Conservation (phyloP, 176 grass and related monocot genomes). For the Luzula sylvatica region DNA sequence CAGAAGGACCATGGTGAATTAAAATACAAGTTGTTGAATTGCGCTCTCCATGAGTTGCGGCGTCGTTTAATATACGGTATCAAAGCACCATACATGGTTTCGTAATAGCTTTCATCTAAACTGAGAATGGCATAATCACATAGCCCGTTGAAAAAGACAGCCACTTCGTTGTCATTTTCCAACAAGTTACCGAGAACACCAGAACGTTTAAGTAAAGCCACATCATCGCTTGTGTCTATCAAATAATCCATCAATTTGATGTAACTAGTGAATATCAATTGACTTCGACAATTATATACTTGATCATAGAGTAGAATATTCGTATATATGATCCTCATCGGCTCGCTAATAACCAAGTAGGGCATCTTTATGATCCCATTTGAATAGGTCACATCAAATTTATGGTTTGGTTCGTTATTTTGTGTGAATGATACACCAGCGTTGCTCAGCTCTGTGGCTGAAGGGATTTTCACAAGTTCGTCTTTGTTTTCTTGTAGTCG, state of each 20-base stretch:
- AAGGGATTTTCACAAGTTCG: not conserved
- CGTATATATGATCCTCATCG: not conserved
- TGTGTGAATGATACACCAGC: constrained; percentile 1
- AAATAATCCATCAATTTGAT: not conserved
- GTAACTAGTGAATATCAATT: not conserved
- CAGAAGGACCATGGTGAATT: no score
- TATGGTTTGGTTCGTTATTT: not conserved
- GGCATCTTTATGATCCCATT: not conserved
- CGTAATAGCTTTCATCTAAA: not conserved
- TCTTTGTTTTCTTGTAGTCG: no score
- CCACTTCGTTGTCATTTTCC: not conserved
- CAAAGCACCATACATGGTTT: no score
- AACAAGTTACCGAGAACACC: not conserved
- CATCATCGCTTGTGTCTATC: not conserved
- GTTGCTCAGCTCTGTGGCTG: not conserved
- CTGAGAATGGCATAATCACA: not conserved
- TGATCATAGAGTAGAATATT: not conserved
- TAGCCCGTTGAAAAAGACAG: not conserved
- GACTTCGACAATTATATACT: not conserved
- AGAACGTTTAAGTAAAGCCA: not conserved
- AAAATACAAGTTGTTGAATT: no score
- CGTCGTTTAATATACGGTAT: no score
- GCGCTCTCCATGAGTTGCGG: no score
- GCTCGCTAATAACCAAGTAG: not conserved
- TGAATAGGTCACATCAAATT: not conserved